Percentiles rank a stretch among this genome's conserved stretches.
Conservation (phyloP, 164 flowering plant genomes). For the Tetrastigma voinierianum region DNA sequence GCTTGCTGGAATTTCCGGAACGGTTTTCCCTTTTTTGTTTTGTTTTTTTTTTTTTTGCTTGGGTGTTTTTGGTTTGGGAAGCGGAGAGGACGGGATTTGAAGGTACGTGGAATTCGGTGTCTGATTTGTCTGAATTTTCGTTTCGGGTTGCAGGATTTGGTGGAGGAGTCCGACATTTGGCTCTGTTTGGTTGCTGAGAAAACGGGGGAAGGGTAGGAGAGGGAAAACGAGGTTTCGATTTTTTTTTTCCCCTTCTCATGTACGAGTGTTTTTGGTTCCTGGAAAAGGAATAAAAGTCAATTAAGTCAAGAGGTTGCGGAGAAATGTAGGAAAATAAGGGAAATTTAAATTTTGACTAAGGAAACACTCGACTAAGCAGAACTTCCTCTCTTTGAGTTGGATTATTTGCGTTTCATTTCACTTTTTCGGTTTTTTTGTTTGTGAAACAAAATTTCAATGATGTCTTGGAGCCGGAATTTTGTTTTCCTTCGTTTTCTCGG, state of each 20-base stretch:
- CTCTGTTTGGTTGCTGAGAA: slow-evolving; percentile 13
- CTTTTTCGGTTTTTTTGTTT: background rate
- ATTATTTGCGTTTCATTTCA: background rate
- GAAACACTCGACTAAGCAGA: too few relatives aligned
- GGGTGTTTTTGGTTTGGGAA: slow-evolving; percentile 1
- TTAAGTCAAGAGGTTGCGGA: too few relatives aligned
- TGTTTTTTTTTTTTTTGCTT: background rate
- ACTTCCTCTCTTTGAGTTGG: too few relatives aligned
- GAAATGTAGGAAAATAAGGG: background rate
- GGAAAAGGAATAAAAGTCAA: too few relatives aligned
- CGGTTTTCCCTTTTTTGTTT: background rate
- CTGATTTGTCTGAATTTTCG: slow-evolving; percentile 1
- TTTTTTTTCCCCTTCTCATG: too few relatives aligned
- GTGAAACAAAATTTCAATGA: background rate
- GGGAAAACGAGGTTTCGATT: too few relatives aligned
- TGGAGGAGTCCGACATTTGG: background rate
- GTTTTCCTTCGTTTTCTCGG: slow-evolving; percentile 11
- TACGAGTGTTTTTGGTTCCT: too few relatives aligned
- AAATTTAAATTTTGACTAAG: background rate
- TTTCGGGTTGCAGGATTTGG: background rate
- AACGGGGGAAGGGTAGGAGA: background rate
- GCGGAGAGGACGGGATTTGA: background rate
- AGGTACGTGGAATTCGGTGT: slow-evolving; percentile 17
- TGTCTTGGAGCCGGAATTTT: too few relatives aligned
- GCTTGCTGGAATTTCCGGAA: too few relatives aligned